Base-by-base conservation (phyloP, 2,329 filamentous ascomycete genomes). In the Neodidymelliopsis sp. region DNA sequence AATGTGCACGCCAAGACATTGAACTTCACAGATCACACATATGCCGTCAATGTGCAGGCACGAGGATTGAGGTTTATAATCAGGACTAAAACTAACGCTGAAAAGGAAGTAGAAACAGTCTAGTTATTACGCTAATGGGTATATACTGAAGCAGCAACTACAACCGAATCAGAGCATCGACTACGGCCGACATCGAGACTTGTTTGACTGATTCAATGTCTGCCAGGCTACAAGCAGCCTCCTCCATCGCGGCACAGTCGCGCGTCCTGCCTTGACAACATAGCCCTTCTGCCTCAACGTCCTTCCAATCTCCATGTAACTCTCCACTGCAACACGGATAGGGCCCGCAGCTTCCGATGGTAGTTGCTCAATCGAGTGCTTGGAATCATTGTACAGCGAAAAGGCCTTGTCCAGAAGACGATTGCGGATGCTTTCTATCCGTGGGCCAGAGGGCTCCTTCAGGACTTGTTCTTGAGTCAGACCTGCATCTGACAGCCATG, bases 251-350 rank as follows among this genome's bases (percentile, higher is more conserved):
- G 77, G 75, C 36, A 81, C 78, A 12, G 77, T 80, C 11, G 77
- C 77, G 34, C 72, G 64, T 4, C 76, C 77, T 25, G 69, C 73
- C 47, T 75, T 78, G 4, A 79, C 69, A 22, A 67, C 57, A 50
- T 76, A 77, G 7, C 75, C 72, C 15, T 75, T 67, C 45, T 79
- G 74, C 44, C 75, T 71, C 19, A 89, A 63, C n/a, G 86, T 82
- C 30, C 85, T 73, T 11, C 85, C 87, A 65, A 90, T 90, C 66
- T 89, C 86, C 82, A 90, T 87, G 63, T 90, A 90, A 56, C 85
- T 89, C 69, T 90, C 86, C 0, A 90, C 85, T 1, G 86, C 86
- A 4, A 89, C 86, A 10, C 84, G 77, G 65, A 90, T 83, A 0
- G 85, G 84, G 0, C 81, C 84, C 55, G 83, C 77, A 0, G 82